A percentile compares a stretch with the other conserved stretches of the same genome.
These are phyloP conservation scores for Byssochlamys sp. DNA, from an alignment of 2,329 filamentous ascomycete species.

Conservation along the genomic window DNA sequence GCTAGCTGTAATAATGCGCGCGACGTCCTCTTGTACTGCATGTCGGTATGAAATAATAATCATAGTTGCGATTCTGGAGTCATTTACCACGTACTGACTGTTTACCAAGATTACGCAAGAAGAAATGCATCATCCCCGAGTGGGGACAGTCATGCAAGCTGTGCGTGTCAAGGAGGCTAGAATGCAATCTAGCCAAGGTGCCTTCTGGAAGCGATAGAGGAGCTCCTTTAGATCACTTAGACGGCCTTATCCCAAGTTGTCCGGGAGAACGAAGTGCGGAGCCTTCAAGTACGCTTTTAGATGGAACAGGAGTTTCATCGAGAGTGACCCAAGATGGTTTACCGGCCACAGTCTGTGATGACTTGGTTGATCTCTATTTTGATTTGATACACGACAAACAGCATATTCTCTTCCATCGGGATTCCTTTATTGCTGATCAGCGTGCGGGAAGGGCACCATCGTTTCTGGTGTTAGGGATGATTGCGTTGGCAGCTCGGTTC, in stretches of 20 bases:
- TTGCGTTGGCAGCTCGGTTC: neutral
- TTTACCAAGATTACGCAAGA: neutral
- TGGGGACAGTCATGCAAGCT: neutral
- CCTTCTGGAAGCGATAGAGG: neutral
- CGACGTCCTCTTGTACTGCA: neutral
- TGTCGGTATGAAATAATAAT: neutral
- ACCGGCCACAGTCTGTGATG: neutral
- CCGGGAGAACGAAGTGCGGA: neutral
- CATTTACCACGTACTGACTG: neutral
- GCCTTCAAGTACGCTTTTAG: neutral
- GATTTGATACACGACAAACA: constrained; percentile 12
- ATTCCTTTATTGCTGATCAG: constrained; percentile 5
- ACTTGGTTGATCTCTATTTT: constrained; percentile 12
- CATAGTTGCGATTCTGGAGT: neutral
- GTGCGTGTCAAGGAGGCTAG: neutral
- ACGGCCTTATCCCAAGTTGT: neutral
- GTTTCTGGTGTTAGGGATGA: neutral
- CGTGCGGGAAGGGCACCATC: neutral
- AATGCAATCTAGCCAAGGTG: neutral
- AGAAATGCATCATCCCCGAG: neutral
- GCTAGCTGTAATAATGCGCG: neutral
- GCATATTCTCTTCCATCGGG: constrained; percentile 11
- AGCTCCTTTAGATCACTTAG: neutral
- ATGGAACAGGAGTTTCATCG: neutral
- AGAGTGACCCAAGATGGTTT: neutral